A percentile compares a stretch with the other conserved stretches of the same genome.
These are phyloP conservation scores for Akanthomyces dipterigenus DNA, from an alignment of 2,329 filamentous ascomycete genomes.

Conservation along the genomic window DNA sequence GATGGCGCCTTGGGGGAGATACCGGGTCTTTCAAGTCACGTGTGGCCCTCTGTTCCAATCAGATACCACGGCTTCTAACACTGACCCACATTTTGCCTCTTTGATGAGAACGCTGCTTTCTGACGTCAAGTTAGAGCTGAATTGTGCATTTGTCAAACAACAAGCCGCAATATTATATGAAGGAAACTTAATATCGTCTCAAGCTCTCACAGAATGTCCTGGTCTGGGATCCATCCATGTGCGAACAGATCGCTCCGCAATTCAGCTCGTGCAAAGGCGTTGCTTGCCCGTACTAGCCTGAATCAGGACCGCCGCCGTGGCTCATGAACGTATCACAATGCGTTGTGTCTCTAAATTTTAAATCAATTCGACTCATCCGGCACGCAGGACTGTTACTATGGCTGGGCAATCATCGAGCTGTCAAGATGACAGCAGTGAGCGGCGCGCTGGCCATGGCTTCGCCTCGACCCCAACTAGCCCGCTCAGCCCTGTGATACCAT, in stretches of 20 bases:
- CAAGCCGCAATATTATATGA: neutral
- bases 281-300: neutral
- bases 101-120: neutral
- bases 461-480: neutral
- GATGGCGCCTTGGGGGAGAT: neutral
- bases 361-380: neutral
- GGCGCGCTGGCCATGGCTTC: neutral
- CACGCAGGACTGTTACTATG: neutral
- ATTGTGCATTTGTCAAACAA: neutral
- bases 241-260: neutral
- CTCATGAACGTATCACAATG: neutral
- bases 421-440: neutral
- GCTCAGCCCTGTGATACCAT: neutral
- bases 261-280: neutral
- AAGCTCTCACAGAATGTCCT: neutral
- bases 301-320: neutral
- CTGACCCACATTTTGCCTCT: neutral
- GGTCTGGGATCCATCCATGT: neutral
- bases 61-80: neutral
- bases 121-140: constrained; percentile 1
- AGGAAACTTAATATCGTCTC: neutral
- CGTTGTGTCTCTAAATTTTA: neutral
- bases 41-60: neutral
- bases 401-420: no score
- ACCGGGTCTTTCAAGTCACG: constrained; percentile 6